Percentiles rank a stretch among this genome's conserved stretches.
phyloP scores from a whole-genome alignment of 495 filamentous ascomycete species.

The Penicillium desertorum region DNA sequence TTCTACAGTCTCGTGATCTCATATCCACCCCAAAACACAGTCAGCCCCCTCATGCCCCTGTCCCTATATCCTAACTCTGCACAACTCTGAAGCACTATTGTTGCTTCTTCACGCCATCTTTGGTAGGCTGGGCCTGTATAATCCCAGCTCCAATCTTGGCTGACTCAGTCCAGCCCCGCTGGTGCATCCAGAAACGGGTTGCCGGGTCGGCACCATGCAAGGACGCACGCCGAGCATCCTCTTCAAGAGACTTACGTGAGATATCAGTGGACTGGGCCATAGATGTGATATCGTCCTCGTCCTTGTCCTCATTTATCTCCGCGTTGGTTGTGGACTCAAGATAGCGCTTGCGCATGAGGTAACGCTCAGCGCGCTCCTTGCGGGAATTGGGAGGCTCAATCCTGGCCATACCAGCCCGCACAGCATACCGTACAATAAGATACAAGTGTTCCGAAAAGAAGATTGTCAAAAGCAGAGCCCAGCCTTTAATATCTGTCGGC shows the following conservation, averaged over 20 bases:
- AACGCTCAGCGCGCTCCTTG: slow-evolving; percentile 76
- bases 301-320: slow-evolving; percentile 33
- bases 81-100: slow-evolving; percentile 35
- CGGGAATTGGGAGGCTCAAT: slow-evolving; percentile 81
- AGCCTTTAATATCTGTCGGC: slow-evolving; percentile 66
- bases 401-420: slow-evolving; percentile 69
- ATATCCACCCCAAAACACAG: not conserved
- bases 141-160: slow-evolving; percentile 55
- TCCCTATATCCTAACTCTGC: not conserved
- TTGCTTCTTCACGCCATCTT: slow-evolving; percentile 55
- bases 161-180: slow-evolving; percentile 62
- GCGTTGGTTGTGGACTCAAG: slow-evolving; percentile 50
- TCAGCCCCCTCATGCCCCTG: not conserved
- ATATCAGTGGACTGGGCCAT: slow-evolving; percentile 34
- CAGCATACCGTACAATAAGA: slow-evolving; percentile 66
- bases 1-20: not conserved
- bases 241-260: slow-evolving; percentile 51
- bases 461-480: slow-evolving; percentile 80
- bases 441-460: slow-evolving; percentile 88
- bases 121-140: slow-evolving; percentile 50
- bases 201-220: slow-evolving; percentile 53
- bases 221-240: slow-evolving; percentile 65
- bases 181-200: slow-evolving; percentile 67
- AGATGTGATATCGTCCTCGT: slow-evolving; percentile 18
- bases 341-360: slow-evolving; percentile 67